Base-by-base conservation (phyloP, 1,284 basidiomycete species). In the Psilocybe mexicana region DNA sequence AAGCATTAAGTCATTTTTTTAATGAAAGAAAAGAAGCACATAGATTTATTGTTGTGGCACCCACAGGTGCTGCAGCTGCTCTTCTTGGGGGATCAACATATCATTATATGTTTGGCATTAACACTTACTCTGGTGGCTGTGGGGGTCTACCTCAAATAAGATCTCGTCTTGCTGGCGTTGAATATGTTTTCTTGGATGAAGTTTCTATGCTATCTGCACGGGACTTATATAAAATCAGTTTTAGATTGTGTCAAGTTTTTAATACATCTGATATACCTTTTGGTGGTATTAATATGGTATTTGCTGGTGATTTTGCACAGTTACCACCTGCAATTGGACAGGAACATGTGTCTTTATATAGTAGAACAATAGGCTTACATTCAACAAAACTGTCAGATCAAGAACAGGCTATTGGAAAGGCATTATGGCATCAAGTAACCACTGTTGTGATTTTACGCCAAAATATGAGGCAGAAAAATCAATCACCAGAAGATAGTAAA, bases 31-130 rank as follows among this genome's bases (percentile, higher is more conserved):
- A 67, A 5, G 67, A 74, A 45, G 35, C 48, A 11, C 63, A 72
- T 54, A 25, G 67, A 25, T 70, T 75, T 40, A 43, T 71, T 1
- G 45, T 70, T 1, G 30, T 74, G 4, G 76, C 71, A 3, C 74
- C 74, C 0, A 78, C 76, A 8, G 75, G 75, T 0, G 58, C 70
- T 7, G 68, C 72, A 4, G 75, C 76, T 7, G 64, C 71, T 0
- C 45, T 76, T 0, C 62, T 77, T 11, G 61, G 62, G 38, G 75
- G 75, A 2, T 69, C 69, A 1, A 78, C 76, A 0, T 75, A 75
- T 52, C 75, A 76, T 56, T 70, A 68, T 3, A 57, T 65, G 0
- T 61, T 74, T 33, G 67, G 67, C 7, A 63, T 74, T 23, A 61
- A 56, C n/a, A n/a, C n/a, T 55, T 42, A 54, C 28, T 6, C 46